These are phyloP conservation scores for Coemansia sp. DNA, from an alignment of 192 early-diverging fungal genomes.

Conservation along the genomic window DNA sequence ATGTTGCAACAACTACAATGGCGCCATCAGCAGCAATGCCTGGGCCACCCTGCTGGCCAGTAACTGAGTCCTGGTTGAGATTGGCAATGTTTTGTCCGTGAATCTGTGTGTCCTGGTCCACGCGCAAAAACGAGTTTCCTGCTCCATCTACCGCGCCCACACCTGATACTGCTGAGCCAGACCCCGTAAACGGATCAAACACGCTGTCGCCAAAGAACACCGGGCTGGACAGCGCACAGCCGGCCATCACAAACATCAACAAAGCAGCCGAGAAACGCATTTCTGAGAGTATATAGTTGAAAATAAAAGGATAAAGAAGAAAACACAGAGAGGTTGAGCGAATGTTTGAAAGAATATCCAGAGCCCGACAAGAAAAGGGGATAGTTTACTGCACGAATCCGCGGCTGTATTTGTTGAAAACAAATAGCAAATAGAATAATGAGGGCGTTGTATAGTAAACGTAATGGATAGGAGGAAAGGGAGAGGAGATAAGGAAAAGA, in stretches of 20 bases:
- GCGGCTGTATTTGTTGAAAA: not conserved
- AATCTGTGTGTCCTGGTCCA: conserved; percentile 42
- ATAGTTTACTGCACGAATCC: not conserved
- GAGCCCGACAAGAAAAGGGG: not conserved
- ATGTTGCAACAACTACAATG: conserved; percentile 16
- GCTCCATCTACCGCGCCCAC: conserved; percentile 18
- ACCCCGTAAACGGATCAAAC: conserved; percentile 33
- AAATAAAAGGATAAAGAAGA: not conserved
- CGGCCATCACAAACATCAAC: not conserved
- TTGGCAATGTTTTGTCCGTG: conserved; percentile 28
- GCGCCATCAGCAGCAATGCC: conserved; percentile 35
- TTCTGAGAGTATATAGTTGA: not conserved
- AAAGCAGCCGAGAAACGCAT: not conserved
- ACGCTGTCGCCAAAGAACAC: conserved; percentile 19
- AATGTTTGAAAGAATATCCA: not conserved
- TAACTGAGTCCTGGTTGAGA: conserved; percentile 33
- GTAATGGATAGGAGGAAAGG: not conserved
- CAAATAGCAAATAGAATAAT: not conserved
- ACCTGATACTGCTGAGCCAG: conserved; percentile 11
- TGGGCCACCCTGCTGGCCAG: conserved; percentile 29
- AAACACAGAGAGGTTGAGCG: not conserved
- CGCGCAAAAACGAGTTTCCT: conserved; percentile 40
- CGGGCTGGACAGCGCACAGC: conserved; percentile 1
- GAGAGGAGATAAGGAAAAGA: not conserved
- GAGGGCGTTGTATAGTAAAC: not conserved